phyloP scores from a whole-genome alignment of 2,329 filamentous ascomycete species.

The Sporothrix variecibatus region DNA sequence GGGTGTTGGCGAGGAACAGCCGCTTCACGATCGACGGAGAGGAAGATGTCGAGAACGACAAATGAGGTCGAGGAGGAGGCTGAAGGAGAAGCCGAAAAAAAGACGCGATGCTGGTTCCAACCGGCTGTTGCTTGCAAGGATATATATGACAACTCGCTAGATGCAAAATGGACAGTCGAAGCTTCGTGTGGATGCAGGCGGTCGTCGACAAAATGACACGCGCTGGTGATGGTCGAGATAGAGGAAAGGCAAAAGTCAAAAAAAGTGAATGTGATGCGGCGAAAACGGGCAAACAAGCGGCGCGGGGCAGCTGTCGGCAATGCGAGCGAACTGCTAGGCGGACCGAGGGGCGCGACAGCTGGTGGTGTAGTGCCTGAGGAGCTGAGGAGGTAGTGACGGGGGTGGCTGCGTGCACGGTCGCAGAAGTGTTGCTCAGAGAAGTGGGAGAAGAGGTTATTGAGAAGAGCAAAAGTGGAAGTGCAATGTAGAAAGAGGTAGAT shows the following conservation, averaged over 20 bases:
- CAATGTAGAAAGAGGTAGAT: background rate
- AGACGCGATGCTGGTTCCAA: background rate
- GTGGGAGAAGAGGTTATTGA: background rate
- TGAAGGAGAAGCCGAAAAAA: background rate
- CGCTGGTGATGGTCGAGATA: background rate
- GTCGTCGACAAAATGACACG: background rate
- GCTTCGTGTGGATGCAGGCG: background rate
- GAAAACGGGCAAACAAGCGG: slow-evolving; percentile 1
- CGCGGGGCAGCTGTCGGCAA: background rate
- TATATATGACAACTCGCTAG: background rate
- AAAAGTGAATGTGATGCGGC: slow-evolving; percentile 8
- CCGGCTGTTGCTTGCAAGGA: background rate
- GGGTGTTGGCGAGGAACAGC: background rate
- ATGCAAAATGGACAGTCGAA: background rate
- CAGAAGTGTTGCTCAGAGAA: background rate
- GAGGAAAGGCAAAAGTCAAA: background rate
- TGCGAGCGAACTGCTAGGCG: background rate
- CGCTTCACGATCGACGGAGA: background rate
- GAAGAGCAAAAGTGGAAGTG: background rate
- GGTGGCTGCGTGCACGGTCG: background rate
- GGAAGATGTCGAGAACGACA: background rate
- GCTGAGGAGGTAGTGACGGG: background rate
- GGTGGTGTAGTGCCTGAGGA: background rate
- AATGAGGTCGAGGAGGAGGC: background rate
- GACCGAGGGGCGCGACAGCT: slow-evolving; percentile 3